Conservation (phyloP, 2,329 filamentous ascomycete genomes). For the Incumbomyces lentus region DNA sequence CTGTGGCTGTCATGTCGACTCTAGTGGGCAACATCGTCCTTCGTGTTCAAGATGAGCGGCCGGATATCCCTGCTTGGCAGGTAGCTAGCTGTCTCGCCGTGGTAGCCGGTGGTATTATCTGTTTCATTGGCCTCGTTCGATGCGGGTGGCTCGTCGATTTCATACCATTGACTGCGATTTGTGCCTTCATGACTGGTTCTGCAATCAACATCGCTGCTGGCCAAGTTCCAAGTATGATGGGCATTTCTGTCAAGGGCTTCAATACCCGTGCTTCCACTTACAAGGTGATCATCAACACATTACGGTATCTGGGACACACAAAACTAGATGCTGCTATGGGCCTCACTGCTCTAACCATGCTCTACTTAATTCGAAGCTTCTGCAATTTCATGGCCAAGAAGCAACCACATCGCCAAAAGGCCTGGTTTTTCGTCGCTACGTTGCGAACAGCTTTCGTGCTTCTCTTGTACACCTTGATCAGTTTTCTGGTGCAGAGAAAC, state of each 20-base stretch:
- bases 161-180: constrained; percentile 81
- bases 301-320: constrained; percentile 58
- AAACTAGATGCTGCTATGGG: constrained; percentile 79
- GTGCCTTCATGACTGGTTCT: constrained; percentile 94
- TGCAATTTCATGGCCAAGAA: constrained; percentile 60
- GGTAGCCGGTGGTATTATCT: constrained; percentile 65
- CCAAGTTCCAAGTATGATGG: constrained; percentile 73
- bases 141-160: constrained; percentile 87
- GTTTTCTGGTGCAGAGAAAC: constrained; percentile 69
- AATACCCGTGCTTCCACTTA: constrained; percentile 72
- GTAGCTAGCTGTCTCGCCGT: constrained; percentile 72
- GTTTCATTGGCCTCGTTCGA: constrained; percentile 66
- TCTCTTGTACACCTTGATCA: constrained; percentile 81
- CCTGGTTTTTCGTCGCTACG: constrained; percentile 84
- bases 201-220: constrained; percentile 79
- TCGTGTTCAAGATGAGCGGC: constrained; percentile 47
- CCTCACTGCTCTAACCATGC: constrained; percentile 64
- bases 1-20: constrained; percentile 90
- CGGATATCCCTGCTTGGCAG: constrained; percentile 48
- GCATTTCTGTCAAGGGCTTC: constrained; percentile 58
- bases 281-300: constrained; percentile 67
- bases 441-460: constrained; percentile 87
- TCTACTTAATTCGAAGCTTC: constrained; percentile 62
- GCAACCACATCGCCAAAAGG: constrained; percentile 57
- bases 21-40: constrained; percentile 73